Base-by-base conservation (phyloP, 345 rosid species). In the Pistacia integerrima region DNA sequence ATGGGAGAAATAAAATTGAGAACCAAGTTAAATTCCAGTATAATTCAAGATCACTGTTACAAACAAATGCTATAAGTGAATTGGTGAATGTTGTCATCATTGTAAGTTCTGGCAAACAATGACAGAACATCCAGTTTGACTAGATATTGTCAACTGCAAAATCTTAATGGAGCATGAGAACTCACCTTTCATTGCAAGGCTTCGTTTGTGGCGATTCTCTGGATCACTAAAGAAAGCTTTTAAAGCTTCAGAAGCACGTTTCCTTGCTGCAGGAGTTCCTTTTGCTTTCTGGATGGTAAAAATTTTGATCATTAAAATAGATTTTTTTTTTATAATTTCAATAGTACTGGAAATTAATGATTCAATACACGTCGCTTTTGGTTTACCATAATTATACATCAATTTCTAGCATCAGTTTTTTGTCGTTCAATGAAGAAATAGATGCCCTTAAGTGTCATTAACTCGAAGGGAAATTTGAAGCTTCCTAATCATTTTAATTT, bases 171-270 rank as follows among this genome's bases (percentile, higher is more conserved):
- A 57, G 30, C 13, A 41, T 22, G 22, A 44, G 33, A 52, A 52
- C 51, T 58, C 52, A 93, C 99, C 99, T 91, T 89, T 89, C 99
- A 95, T 95, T 73, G 98, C 82, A 77, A 91, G 77, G 89, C 99
- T 93, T 75, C 96, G 83, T 76, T 86, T 87, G 74, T 64, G 85
- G 28, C 99, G 97, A 78, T 95, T 95, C 79, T 90, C 88, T 14
- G 94, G 96, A 62, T 95, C 73, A 49, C 97, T 89, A 74, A 95
- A 95, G 84, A 86, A 95, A 61, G 87, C 87, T 87, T 87, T 93
- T 88, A 90, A 82, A 71, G 82, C 74, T 74, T 93, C 97, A 61
- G 99, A 91, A 70, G 93, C 83, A 63, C 54, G 93, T 77, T 89
- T 93, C 86, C 98, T 89, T 22, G 98, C 97, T 58, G 94, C 92